phyloP scores from a whole-genome alignment of 2,329 filamentous ascomycete genomes.

The Clathrospora elynae region DNA sequence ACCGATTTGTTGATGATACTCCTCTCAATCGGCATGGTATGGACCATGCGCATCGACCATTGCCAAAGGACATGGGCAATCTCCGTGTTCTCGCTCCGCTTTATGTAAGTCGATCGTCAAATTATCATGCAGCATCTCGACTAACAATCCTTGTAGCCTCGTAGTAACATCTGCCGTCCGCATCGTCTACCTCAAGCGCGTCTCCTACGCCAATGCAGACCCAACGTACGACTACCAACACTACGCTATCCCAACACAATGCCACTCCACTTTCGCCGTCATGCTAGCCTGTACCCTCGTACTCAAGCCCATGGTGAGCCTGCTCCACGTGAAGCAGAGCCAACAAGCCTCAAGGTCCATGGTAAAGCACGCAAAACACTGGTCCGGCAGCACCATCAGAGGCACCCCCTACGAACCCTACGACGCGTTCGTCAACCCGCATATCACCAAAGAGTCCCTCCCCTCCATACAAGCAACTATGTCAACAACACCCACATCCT shows the following conservation, averaged over 20 bases:
- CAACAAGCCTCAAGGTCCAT: conserved; percentile 9
- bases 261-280: conserved; percentile 28
- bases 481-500: conserved; percentile 12
- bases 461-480: conserved; percentile 26
- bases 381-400: conserved; percentile 28
- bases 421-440: conserved; percentile 9
- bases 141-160: conserved; percentile 22
- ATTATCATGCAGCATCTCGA: not conserved
- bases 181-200: conserved; percentile 25
- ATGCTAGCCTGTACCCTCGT: conserved; percentile 30
- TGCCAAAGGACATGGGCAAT: conserved; percentile 24
- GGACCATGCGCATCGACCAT: conserved; percentile 20
- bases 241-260: conserved; percentile 31
- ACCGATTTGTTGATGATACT: conserved; percentile 26
- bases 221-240: conserved; percentile 27
- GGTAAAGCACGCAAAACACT: conserved; percentile 20
- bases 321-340: conserved; percentile 12
- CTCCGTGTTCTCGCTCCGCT: conserved; percentile 26
- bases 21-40: conserved; percentile 25
- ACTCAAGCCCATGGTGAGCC: conserved; percentile 22
- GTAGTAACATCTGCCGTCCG: conserved; percentile 29
- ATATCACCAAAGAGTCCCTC: conserved; percentile 19
- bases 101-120: conserved; percentile 20
- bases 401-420: conserved; percentile 26
- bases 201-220: conserved; percentile 14